phyloP scores from a whole-genome alignment of 305 asterid species.

The Solanum chacoense region DNA sequence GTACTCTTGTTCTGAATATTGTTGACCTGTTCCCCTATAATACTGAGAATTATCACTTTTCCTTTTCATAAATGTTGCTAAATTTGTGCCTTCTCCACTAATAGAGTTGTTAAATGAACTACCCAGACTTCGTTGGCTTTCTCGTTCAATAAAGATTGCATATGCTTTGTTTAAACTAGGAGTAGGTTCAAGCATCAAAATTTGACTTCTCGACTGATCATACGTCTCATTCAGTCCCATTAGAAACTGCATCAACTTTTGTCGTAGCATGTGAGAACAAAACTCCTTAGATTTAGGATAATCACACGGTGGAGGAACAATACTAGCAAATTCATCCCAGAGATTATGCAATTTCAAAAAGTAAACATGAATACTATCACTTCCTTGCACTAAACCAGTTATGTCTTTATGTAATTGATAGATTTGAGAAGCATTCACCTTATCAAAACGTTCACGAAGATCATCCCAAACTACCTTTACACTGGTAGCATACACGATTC shows the following conservation, averaged over 20 bases:
- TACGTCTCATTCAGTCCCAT: background rate
- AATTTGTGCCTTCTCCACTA: background rate
- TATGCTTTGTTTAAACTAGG: background rate
- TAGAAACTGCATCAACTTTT: background rate
- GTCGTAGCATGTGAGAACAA: no score
- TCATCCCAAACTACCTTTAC: background rate
- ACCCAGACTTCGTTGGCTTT: background rate
- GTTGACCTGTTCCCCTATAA: background rate
- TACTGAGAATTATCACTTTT: background rate
- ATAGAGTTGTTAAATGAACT: background rate
- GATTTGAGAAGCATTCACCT: background rate
- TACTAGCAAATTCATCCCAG: background rate
- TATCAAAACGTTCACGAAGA: background rate
- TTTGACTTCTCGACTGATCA: background rate
- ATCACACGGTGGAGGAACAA: background rate
- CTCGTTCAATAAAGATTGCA: background rate
- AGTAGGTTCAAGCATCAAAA: background rate
- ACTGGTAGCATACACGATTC: background rate
- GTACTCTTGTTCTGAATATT: background rate
- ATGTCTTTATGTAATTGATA: no score
- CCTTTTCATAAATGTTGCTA: background rate
- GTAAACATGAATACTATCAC: background rate
- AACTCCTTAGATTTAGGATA: background rate
- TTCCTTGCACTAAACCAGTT: no score
- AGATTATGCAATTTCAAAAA: rapidly evolving